Conservation (phyloP, 1,284 basidiomycete species). For the Apiotrichum siamense region DNA sequence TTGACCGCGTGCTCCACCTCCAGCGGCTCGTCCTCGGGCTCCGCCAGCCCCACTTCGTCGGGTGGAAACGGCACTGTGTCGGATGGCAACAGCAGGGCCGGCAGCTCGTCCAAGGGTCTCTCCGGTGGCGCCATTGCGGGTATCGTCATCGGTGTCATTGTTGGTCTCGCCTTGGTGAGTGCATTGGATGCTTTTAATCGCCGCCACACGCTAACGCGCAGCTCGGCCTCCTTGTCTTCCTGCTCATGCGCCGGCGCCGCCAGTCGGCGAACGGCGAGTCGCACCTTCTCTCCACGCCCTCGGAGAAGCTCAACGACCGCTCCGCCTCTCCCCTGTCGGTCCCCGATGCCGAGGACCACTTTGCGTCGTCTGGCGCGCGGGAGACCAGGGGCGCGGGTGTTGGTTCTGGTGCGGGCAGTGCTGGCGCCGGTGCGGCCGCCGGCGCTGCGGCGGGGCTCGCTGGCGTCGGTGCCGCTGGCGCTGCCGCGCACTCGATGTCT, state of each 20-base stretch:
- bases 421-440: neutral
- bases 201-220: constrained; percentile 16
- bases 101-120: constrained; percentile 12
- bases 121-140: constrained; percentile 35
- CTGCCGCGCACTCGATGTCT: neutral
- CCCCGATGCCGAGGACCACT: neutral
- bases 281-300: neutral
- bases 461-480: constrained; percentile 1
- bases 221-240: constrained; percentile 29
- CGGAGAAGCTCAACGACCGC: constrained; percentile 7
- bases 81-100: constrained; percentile 3
- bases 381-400: neutral
- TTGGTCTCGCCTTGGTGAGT: constrained; percentile 28
- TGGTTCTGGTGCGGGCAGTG: neutral
- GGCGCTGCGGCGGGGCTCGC: constrained; percentile 5
- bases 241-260: constrained; percentile 26
- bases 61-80: constrained; percentile 10
- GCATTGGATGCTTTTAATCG: neutral
- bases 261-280: neutral
- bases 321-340: neutral
- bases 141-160: constrained; percentile 15
- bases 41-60: constrained; percentile 15
- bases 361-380: neutral
- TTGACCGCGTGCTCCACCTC: constrained; percentile 17
- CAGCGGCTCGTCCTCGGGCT: constrained; percentile 8